A percentile compares a stretch with the other conserved stretches of the same genome.
Conservation (phyloP, 2,329 filamentous ascomycete genomes). For the Diaporthe eres region DNA sequence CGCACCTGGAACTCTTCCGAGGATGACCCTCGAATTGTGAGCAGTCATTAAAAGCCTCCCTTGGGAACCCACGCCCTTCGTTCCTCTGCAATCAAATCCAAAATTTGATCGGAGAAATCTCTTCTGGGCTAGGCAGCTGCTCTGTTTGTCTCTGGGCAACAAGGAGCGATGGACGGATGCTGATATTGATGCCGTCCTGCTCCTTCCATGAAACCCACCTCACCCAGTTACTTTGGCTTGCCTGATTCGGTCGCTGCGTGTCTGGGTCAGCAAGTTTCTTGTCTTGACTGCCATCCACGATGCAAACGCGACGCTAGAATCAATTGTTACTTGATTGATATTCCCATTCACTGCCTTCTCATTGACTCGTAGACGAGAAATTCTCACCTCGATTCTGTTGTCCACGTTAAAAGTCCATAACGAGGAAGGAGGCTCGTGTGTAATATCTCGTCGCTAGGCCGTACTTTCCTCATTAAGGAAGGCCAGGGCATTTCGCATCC, state of each 20-base stretch:
- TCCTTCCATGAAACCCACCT: background rate
- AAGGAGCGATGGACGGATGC: constrained; percentile 19
- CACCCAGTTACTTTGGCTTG: background rate
- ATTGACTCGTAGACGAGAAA: background rate
- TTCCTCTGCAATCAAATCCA: background rate
- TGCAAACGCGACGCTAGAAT: background rate
- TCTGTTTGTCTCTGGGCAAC: background rate
- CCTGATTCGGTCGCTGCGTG: background rate
- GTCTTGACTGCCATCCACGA: background rate
- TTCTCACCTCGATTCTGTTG: background rate
- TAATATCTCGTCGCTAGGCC: constrained; percentile 27
- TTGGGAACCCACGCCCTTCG: background rate
- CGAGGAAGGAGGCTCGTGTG: constrained; percentile 2
- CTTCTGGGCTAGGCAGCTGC: constrained; percentile 2
- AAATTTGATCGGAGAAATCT: background rate
- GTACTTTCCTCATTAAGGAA: constrained; percentile 20
- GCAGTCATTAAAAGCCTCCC: background rate
- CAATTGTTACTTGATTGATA: background rate
- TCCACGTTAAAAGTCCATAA: background rate
- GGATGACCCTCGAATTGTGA: background rate
- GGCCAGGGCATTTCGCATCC: background rate
- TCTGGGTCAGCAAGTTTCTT: background rate
- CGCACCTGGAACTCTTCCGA: background rate
- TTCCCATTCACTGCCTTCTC: background rate
- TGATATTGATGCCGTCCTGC: background rate